Conservation (phyloP, 495 filamentous ascomycete species). For the Sporormia fimetaria region DNA sequence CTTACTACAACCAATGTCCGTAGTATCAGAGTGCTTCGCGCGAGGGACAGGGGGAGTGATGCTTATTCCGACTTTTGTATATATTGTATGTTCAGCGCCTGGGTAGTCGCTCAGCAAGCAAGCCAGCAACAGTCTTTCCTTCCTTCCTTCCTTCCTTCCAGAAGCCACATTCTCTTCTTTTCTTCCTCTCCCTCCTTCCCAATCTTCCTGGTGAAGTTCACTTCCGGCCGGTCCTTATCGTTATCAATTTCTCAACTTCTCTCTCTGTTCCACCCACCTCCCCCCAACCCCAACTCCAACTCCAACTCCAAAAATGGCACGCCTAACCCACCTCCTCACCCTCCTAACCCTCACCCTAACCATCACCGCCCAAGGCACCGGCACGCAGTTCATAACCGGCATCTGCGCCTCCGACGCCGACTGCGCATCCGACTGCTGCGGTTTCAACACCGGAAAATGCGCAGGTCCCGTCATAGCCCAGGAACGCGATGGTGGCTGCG, state of each 20-base stretch:
- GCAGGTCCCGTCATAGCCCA: slow-evolving; percentile 30
- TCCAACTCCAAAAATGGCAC: too few relatives aligned
- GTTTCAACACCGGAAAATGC: slow-evolving; percentile 25
- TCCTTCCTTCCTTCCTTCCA: too few relatives aligned
- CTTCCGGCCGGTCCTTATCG: slow-evolving; percentile 19
- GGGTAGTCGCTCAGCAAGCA: slow-evolving; percentile 1
- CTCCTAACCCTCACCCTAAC: too few relatives aligned
- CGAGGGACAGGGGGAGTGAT: too few relatives aligned
- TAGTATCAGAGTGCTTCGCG: slow-evolving; percentile 13
- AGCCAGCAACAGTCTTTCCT: neutral
- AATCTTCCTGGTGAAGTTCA: slow-evolving; percentile 17
- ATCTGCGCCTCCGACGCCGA: slow-evolving; percentile 19
- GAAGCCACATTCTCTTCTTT: slow-evolving; percentile 1
- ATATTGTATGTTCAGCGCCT: too few relatives aligned
- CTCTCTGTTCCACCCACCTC: too few relatives aligned
- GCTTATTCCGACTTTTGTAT: too few relatives aligned
- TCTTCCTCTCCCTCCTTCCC: slow-evolving; percentile 4
- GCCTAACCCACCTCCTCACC: too few relatives aligned
- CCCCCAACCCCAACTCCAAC: too few relatives aligned
- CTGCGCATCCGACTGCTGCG: slow-evolving; percentile 24
- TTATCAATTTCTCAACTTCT: slow-evolving; percentile 8
- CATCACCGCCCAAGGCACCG: slow-evolving; percentile 20
- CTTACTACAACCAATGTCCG: too few relatives aligned
- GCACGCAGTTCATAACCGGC: slow-evolving; percentile 29
- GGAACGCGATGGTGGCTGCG: slow-evolving; percentile 30